Percentiles rank a stretch among this genome's conserved stretches.
phyloP scores from a whole-genome alignment of 768 basidiomycete genomes.

The Mycena latifolia region DNA sequence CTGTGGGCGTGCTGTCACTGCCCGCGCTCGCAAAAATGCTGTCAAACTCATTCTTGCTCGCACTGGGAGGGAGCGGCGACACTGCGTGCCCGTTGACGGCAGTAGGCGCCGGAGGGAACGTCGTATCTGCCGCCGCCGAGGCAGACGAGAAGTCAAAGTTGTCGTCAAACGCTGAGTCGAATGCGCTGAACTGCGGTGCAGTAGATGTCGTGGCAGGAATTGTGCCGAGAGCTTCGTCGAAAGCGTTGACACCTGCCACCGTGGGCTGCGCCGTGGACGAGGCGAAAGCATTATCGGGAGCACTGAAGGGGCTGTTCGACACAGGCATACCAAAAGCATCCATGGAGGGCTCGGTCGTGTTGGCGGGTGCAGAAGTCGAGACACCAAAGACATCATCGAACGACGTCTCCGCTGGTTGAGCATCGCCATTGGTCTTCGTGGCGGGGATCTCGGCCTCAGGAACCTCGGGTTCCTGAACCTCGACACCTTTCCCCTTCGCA shows the following conservation, averaged over 20 bases:
- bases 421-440: constrained; percentile 32
- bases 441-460: constrained; percentile 31
- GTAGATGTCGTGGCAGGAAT: constrained; percentile 54
- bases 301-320: constrained; percentile 38
- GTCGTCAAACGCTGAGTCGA: constrained; percentile 75
- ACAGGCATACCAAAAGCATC: constrained; percentile 40
- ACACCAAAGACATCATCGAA: constrained; percentile 74
- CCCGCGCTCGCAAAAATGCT: constrained; percentile 25
- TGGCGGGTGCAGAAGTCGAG: constrained; percentile 39
- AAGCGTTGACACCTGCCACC: constrained; percentile 70
- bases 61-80: constrained; percentile 23
- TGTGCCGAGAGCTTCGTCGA: constrained; percentile 82
- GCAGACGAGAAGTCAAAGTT: constrained; percentile 73
- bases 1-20: constrained; percentile 1
- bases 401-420: constrained; percentile 41
- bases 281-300: constrained; percentile 25
- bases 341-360: constrained; percentile 34
- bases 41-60: constrained; percentile 35
- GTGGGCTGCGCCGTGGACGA: constrained; percentile 32
- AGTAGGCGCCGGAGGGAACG: constrained; percentile 45
- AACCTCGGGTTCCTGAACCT: constrained; percentile 20
- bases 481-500: constrained; percentile 41
- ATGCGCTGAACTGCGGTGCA: constrained; percentile 61
- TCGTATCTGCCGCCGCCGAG: constrained; percentile 50
- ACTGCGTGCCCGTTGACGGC: constrained; percentile 43